Base-by-base conservation (phyloP, 768 basidiomycete species). In the Tylopilus felleus region DNA sequence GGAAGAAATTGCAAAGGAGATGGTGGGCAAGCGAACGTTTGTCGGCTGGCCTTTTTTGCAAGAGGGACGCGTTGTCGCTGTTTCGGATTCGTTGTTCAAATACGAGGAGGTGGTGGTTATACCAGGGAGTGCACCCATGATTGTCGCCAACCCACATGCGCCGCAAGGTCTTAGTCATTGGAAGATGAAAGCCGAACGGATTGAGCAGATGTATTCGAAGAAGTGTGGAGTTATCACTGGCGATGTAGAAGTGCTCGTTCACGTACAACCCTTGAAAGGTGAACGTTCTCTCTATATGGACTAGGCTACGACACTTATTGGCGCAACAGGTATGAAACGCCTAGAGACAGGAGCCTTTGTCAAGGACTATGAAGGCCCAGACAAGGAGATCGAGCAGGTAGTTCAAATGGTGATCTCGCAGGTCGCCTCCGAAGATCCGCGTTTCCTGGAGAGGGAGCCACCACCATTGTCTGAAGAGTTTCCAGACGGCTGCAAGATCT, bases 21-120 rank as follows among this genome's bases (percentile, higher is more conserved):
- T 91, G 76, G 74, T 98, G 42, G 93, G 90, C 16, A 74, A 86
- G 65, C 80, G 88, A 39, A 83, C 81, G 1, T 98, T 89, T 66
- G 75, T 86, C 52, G 85, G 86, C 23, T 99, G 96, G 95, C 97
- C 97, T 0, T 98, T 95, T 78, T 73, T 99, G 39, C 89, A 90
- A 61, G 97, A 99, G 72, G 96, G 92, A 2, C 72, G 84, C 60
- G 93, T 98, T 1, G 84, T 86, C 2, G 88, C 86, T 17, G 79
- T 98, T 8, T 95, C 93, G 17, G 96, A 98, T 68, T 79, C 84
- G 33, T 67, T 88, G 56, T 91, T 93, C 82, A 87, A 82, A 67
- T 95, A 95, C 65, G 92, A 95, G 73, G 83, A 83, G 72, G 68
- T 83, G 61, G 63, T 68, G 5, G 68, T 89, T 17, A 70, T 83